Evolutionary conservation across 192 early-diverging fungal genomes (phyloP).

Genomic region (Paraglomus occultum): DNA sequence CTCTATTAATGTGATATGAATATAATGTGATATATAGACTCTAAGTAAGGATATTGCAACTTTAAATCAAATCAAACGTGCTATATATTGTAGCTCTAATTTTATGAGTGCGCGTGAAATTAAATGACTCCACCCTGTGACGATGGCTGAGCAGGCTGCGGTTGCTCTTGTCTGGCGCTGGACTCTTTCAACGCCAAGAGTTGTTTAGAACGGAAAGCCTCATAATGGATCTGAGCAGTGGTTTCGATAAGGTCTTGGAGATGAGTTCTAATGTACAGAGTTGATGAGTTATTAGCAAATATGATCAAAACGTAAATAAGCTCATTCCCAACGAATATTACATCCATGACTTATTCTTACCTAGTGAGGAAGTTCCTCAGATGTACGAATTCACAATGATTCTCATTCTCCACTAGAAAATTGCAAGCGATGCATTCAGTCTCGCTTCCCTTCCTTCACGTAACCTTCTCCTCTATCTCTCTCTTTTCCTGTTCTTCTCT

Average conservation of each 20-base stretch:
- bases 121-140: too few species aligned
- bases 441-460: not conserved
- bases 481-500: not conserved
- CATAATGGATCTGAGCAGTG: slow-evolving; percentile 92
- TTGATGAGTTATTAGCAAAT: not conserved
- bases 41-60: too few species aligned
- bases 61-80: too few species aligned
- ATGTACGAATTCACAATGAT: slow-evolving; percentile 93
- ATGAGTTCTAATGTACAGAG: slow-evolving; percentile 70
- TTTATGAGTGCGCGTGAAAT: too few species aligned
- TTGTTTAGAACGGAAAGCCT: slow-evolving; percentile 86
- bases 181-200: slow-evolving; percentile 58
- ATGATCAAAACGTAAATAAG: too few species aligned
- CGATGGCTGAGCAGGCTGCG: slow-evolving; percentile 18
- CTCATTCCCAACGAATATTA: not conserved
- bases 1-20: too few species aligned
- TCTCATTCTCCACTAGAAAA: slow-evolving; percentile 83
- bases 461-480: too few species aligned
- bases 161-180: slow-evolving; percentile 36
- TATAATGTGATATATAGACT: too few species aligned
- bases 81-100: too few species aligned
- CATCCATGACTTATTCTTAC: not conserved
- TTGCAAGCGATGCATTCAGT: not conserved
- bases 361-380: slow-evolving; percentile 86
- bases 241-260: slow-evolving; percentile 96